phyloP scores from a whole-genome alignment of 305 asterid genomes.

The Vinca major region DNA sequence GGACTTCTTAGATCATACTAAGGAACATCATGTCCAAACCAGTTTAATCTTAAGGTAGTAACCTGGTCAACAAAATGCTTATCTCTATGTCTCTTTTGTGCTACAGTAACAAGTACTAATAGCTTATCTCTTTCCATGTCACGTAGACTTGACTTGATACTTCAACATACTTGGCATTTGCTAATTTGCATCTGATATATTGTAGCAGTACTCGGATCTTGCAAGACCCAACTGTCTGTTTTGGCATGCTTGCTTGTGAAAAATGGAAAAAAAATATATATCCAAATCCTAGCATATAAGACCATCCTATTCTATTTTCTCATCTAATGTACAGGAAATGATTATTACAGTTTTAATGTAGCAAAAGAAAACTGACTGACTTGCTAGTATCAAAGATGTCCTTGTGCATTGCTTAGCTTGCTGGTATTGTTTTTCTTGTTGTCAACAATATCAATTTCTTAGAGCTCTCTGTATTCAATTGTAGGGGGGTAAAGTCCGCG shows the following conservation, averaged over 20 bases:
- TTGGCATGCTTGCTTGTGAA: background rate
- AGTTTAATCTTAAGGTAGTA: background rate
- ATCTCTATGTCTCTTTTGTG: background rate
- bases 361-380: background rate
- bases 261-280: background rate
- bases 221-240: background rate
- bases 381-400: background rate
- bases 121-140: background rate
- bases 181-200: background rate
- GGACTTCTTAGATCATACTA: background rate
- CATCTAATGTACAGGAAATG: background rate
- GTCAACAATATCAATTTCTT: background rate
- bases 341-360: background rate
- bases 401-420: background rate
- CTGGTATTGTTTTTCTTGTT: background rate
- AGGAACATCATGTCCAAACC: background rate
- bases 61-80: background rate
- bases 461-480: slow-evolving; percentile 14
- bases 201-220: background rate
- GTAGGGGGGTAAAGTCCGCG: slow-evolving; percentile 93
- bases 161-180: background rate
- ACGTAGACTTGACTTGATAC: too few relatives aligned
- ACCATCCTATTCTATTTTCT: background rate
- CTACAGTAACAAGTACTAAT: background rate
- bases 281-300: background rate